A percentile compares a stretch with the other conserved stretches of the same genome.
Evolutionary conservation across 1,284 basidiomycete species (phyloP).

Genomic region (Phylloboletellus chloephorus): DNA sequence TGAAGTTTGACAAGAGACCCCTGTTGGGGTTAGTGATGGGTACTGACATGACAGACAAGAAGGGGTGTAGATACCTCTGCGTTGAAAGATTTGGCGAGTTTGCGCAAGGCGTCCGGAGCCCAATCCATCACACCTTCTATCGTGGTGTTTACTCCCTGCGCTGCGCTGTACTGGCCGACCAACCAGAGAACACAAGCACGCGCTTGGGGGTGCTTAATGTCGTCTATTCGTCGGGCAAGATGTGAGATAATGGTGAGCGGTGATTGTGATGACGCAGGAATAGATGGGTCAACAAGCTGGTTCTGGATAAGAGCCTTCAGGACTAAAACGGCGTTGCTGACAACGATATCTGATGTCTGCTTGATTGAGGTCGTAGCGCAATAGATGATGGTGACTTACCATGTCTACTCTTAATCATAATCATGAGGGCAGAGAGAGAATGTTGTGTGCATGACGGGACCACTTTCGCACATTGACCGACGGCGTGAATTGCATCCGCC

Average conservation of each 20-base stretch:
- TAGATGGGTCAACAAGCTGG: conserved; percentile 36
- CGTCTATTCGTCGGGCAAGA: conserved; percentile 70
- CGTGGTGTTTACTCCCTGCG: conserved; percentile 31
- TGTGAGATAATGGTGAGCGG: conserved; percentile 67
- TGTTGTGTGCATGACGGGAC: conserved; percentile 65
- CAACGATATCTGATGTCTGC: conserved; percentile 38
- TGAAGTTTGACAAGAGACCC: conserved; percentile 71
- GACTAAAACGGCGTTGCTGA: conserved; percentile 76
- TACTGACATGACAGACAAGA: not conserved
- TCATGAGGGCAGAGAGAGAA: conserved; percentile 71
- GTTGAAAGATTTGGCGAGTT: conserved; percentile 66
- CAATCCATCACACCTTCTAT: conserved; percentile 55
- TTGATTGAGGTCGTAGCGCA: conserved; percentile 3
- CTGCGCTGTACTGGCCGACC: conserved; percentile 76
- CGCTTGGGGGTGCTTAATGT: conserved; percentile 73
- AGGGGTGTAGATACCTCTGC: conserved; percentile 49
- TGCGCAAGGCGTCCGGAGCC: conserved; percentile 83
- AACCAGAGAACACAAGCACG: conserved; percentile 86
- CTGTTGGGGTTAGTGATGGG: conserved; percentile 36
- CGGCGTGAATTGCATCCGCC: conserved; percentile 65
- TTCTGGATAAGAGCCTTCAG: conserved; percentile 78
- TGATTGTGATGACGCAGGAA: conserved; percentile 35
- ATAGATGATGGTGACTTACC: conserved; percentile 39
- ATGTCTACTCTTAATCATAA: conserved; percentile 69
- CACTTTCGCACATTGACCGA: conserved; percentile 68